Evolutionary conservation across 768 basidiomycete genomes (phyloP), one percentile per base, ranked within the genome.

Genomic region (Albatrellus ellisii): DNA sequence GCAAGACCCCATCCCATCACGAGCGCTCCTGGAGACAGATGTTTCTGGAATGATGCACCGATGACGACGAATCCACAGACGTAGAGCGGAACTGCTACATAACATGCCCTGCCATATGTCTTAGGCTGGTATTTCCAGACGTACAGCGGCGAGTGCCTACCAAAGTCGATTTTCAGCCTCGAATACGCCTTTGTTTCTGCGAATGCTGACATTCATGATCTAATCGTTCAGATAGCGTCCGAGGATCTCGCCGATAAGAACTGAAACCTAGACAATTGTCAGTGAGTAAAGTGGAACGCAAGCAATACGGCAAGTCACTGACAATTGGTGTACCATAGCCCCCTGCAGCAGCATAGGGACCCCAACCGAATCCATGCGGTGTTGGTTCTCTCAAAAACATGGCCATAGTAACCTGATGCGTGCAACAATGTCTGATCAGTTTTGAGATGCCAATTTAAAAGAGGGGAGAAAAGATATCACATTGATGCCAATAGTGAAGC

Each of bases 1-100:
- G 75, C 69, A 40, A 79, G 68, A 6, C 72, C 75, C 79, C 79
- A 81, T 11, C 78, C 77, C 58, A 79, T 69, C 40, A 79, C 62
- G 21, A 79, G 50, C 1, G 68, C 73, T 4, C 63, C 70, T 15
- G 67, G 54, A 27, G 60, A 62, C 3, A 75, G 58, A 44, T 72
- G 69, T 14, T 71, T 66, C 52, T 78, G 64, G 40, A 78, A 57
- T 4, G 68, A 58, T 0, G 67, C 69, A 5, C 77, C 78, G 4
- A 81, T 60, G 1, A 69, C 52, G 28, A 77, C 60, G 51, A 77
- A 77, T 4, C 78, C 77, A 34, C 62, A 67, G 31, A 80, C 61
- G 53, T 72, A 78, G n/a, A 79, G 56, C 0, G 68, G 66, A 15
- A 78, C 55, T 0, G 71, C 77, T 31, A 75, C 53, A 51, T 79